These are phyloP conservation scores for Trichoderma asperelloides DNA, from an alignment of 495 filamentous ascomycete species.

Conservation along the genomic window DNA sequence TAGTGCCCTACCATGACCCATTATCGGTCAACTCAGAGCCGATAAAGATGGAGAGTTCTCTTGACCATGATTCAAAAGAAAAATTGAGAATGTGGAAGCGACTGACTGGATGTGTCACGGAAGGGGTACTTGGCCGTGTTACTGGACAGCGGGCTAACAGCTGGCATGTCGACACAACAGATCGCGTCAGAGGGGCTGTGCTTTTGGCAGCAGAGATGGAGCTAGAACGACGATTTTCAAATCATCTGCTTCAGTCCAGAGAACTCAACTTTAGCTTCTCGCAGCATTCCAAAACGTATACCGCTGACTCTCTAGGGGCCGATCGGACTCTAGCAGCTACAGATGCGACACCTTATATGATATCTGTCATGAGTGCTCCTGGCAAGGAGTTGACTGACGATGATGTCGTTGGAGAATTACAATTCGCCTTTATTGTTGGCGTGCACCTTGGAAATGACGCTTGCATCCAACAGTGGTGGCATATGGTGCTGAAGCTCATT, in stretches of 20 bases:
- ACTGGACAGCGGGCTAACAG: conserved; percentile 32
- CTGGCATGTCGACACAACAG: conserved; percentile 45
- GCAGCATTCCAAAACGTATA: conserved; percentile 53
- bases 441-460: conserved; percentile 76
- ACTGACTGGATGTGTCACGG: conserved; percentile 43
- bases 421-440: conserved; percentile 75
- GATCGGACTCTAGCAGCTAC: conserved; percentile 22
- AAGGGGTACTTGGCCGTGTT: conserved; percentile 37
- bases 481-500: conserved; percentile 55
- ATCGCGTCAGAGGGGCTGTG: conserved; percentile 23
- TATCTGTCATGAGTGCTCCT: conserved; percentile 16
- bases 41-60: not conserved
- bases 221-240: conserved; percentile 5
- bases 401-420: conserved; percentile 75
- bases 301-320: conserved; percentile 53
- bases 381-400: conserved; percentile 15
- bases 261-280: conserved; percentile 46
- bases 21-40: not conserved
- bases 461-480: conserved; percentile 83
- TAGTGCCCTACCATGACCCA: conserved; percentile 29
- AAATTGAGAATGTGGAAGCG: conserved; percentile 25
- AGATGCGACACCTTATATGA: conserved; percentile 26
- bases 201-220: conserved; percentile 26
- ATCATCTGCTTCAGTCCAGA: conserved; percentile 10
- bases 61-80: no score